Evolutionary conservation across 2,329 filamentous ascomycete species (phyloP).

Genomic region (Aaosphaeria arxii): DNA sequence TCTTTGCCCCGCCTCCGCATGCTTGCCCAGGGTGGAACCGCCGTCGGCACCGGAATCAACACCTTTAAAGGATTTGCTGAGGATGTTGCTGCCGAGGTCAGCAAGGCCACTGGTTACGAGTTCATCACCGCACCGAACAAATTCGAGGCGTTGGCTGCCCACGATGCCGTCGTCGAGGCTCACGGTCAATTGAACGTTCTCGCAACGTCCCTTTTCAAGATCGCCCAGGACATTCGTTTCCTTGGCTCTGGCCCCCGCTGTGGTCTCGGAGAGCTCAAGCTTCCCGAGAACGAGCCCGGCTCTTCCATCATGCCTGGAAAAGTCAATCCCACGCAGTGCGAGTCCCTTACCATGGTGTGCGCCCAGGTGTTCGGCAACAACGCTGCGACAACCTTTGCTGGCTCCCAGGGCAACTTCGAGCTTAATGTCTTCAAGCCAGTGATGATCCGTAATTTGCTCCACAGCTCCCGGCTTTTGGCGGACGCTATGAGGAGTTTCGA

Average conservation of each 20-base stretch:
- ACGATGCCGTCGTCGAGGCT: constrained; percentile 94
- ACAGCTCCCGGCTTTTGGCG: constrained; percentile 82
- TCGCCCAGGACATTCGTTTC: constrained; percentile 96
- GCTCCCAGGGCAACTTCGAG: constrained; percentile 98
- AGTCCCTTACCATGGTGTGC: constrained; percentile 96
- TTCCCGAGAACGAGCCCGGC: constrained; percentile 97
- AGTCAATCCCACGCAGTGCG: constrained; percentile 98
- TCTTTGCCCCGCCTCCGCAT: constrained; percentile 80
- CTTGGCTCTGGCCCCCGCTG: constrained; percentile 94
- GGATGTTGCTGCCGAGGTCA: constrained; percentile 85
- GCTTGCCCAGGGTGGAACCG: constrained; percentile 92
- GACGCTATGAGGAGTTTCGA: constrained; percentile 96
- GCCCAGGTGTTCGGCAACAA: constrained; percentile 98
- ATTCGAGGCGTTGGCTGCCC: constrained; percentile 93
- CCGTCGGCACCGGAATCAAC: constrained; percentile 96
- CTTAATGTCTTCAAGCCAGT: constrained; percentile 99
- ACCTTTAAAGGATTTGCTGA: constrained; percentile 95
- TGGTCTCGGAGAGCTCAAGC: constrained; percentile 85
- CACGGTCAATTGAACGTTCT: constrained; percentile 92
- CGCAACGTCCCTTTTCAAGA: constrained; percentile 90
- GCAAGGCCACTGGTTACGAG: constrained; percentile 85
- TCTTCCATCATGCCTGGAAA: constrained; percentile 99
- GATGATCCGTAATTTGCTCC: constrained; percentile 90
- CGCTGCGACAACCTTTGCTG: constrained; percentile 85
- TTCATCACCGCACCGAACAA: constrained; percentile 99